Evolutionary conservation across 2,329 filamentous ascomycete genomes (phyloP), one percentile per base, ranked within the genome.

Genomic region (Colletotrichum eremochloae): DNA sequence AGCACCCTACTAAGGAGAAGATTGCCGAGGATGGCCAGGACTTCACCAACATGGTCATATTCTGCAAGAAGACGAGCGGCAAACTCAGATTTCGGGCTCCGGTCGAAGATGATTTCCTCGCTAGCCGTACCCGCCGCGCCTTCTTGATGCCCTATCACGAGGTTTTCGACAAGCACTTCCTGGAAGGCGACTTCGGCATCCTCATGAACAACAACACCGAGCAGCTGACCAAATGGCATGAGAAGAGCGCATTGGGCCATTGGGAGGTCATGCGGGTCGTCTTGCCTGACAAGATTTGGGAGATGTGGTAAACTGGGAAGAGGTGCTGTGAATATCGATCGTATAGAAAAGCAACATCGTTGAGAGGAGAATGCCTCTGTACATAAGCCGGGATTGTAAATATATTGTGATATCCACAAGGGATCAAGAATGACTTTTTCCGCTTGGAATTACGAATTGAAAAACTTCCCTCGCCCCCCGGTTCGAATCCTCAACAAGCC

Each of bases 11-110:
- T 5, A 81, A 82, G 1, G 82, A 84, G 33, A 82, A 84, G 9
- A 81, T 89, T 31, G 84, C 85, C 46, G 79, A 83, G 53, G 81
- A 85, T 24, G 85, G 84, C 2, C 82, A 84, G 38, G 94, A 97
- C 79, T 98, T 98, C 81, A 94, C 95, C 79, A 99, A 99, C 84
- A 94, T 98, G 89, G 93, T 98, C 58, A 91, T 98, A 72, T 98
- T 98, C 84, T 99, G 96, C 86, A 91, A 89, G 71, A 96, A 95
- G 82, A 85, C 84, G 14, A 70, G 74, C 33, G 77, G 77, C 3
- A 77, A 83, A 0, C 82, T 95, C 48, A 83, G 79, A 0, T 98
- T 98, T 84, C 88, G 95, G 15, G 78, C 85, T 20, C 89, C 95
- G 0, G 84, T 82, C 0, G 81, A 87, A 8, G 83, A 84, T 2